These are phyloP conservation scores for Zygosaccharomyces rouxii DNA, from an alignment of 805 yeast species.

Conservation along the genomic window DNA sequence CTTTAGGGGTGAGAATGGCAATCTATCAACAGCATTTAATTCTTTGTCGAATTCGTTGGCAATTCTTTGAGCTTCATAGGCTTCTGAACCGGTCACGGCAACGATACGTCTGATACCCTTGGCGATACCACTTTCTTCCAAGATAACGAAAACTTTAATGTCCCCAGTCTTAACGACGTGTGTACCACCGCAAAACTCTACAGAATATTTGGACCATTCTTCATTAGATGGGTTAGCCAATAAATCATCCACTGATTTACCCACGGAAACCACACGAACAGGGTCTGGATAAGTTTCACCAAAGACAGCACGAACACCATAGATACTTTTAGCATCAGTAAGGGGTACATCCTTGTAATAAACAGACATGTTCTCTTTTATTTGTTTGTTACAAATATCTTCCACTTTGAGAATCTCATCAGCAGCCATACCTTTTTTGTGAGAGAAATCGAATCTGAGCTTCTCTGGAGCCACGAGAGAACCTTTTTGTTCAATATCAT, in stretches of 20 bases:
- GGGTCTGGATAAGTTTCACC: conserved; percentile 99
- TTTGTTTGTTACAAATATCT: conserved; percentile 62
- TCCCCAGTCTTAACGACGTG: conserved; percentile 92
- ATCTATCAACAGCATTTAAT: conserved; percentile 53
- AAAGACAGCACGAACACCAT: conserved; percentile 92
- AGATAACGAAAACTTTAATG: conserved; percentile 81
- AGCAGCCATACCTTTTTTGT: conserved; percentile 75
- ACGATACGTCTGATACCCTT: conserved; percentile 98
- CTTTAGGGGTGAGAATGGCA: conserved; percentile 71
- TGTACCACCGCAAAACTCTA: conserved; percentile 99
- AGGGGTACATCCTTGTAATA: conserved; percentile 81
- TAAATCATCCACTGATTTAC: conserved; percentile 81
- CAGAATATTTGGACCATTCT: conserved; percentile 73
- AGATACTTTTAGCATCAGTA: conserved; percentile 64
- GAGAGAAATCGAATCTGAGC: conserved; percentile 92
- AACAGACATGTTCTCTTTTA: conserved; percentile 66
- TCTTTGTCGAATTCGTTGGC: conserved; percentile 67
- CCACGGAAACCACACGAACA: conserved; percentile 95
- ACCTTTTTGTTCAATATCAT: conserved; percentile 90
- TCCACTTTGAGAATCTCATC: conserved; percentile 75
- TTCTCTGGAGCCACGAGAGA: conserved; percentile 94
- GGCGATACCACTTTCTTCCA: conserved; percentile 97
- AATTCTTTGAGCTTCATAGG: conserved; percentile 81
- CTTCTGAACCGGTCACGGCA: conserved; percentile 90
- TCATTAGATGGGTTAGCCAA: conserved; percentile 62